These are phyloP conservation scores for Kokia cookei DNA, from an alignment of 441 rosid species.

Conservation along the genomic window DNA sequence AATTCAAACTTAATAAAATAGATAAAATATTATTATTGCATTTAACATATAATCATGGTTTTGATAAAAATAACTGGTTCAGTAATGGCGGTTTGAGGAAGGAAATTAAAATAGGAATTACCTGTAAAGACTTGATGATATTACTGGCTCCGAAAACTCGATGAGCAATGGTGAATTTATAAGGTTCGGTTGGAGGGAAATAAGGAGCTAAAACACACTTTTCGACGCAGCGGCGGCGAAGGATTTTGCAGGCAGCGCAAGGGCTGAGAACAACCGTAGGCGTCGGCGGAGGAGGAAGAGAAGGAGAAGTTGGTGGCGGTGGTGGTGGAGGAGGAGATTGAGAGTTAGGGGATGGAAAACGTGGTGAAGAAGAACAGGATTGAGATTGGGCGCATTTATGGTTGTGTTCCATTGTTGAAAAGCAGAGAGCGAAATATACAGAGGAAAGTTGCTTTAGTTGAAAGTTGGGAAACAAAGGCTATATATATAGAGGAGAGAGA, in stretches of 20 bases:
- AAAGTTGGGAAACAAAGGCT: background rate
- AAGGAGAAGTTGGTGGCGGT: background rate
- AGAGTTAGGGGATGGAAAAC: slow-evolving; percentile 5
- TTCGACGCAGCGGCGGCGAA: slow-evolving; percentile 59
- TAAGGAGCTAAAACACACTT: slow-evolving; percentile 67
- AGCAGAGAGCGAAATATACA: background rate
- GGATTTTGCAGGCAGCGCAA: slow-evolving; percentile 76
- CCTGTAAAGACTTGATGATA: slow-evolving; percentile 73
- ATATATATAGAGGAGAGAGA: slow-evolving; percentile 16
- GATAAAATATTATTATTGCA: background rate
- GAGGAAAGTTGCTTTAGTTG: slow-evolving; percentile 2
- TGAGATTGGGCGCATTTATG: slow-evolving; percentile 13
- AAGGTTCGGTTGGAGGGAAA: slow-evolving; percentile 65
- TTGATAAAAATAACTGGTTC: background rate
- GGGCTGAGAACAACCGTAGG: slow-evolving; percentile 40
- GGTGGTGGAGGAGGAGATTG: slow-evolving; percentile 5
- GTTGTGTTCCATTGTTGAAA: slow-evolving; percentile 10
- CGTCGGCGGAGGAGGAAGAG: slow-evolving; percentile 37
- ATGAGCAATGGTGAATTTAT: slow-evolving; percentile 69
- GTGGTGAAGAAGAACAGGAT: slow-evolving; percentile 7
- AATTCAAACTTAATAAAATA: too few relatives aligned
- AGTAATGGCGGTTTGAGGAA: background rate
- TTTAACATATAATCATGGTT: background rate
- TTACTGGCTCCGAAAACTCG: slow-evolving; percentile 68
- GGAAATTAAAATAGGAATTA: background rate